Base-by-base conservation (phyloP, 768 basidiomycete species). In the Xanthoconium stramineum region DNA sequence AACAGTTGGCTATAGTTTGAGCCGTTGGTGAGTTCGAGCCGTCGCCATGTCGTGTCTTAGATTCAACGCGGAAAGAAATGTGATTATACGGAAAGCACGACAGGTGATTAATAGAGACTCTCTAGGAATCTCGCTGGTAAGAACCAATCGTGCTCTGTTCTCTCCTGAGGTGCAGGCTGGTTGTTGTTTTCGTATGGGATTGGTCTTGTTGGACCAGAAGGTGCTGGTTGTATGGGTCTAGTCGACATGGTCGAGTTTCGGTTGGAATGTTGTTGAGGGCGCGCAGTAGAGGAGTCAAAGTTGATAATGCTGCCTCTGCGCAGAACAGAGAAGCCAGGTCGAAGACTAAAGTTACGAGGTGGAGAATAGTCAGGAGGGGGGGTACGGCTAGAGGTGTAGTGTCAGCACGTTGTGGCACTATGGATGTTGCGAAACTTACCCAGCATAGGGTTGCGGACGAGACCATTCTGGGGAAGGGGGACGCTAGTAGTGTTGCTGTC, bases 401-500 rank as follows among this genome's bases (percentile, higher is more conserved):
- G 36, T 66, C 33, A 66, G 53, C 37, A 9, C 36, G 32, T 17
- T 37, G 19, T 14, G 3, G 15, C 19, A 20, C 14, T 28, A n/a
- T 10, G 35, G 2, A 9, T 1, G 19, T 29, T 24, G 24, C 24
- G 24, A 24, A 24, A 24, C 65, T 52, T 57, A 67, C 65, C 67
- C 67, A 19, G 65, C 67, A 49, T 69, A 69, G 20, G 65, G 65
- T 17, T 65, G 59, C 45, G 52, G 65, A 13, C 61, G 62, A 32
- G 61, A 58, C 65, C 65, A 65, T 48, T 65, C 65, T 8, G 65
- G 65, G 10, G 65, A 65, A 6, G 65, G 65, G 33, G 67, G 65
- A 33, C 64, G 64, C 66, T 67, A 37, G 36, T 13, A 33, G 35
- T n/a, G 12, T 28, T 11, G 5, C 7, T 10, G 45, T 67, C 48